phyloP scores from a whole-genome alignment of 2,329 filamentous ascomycete species.

The Xylaria sp. region DNA sequence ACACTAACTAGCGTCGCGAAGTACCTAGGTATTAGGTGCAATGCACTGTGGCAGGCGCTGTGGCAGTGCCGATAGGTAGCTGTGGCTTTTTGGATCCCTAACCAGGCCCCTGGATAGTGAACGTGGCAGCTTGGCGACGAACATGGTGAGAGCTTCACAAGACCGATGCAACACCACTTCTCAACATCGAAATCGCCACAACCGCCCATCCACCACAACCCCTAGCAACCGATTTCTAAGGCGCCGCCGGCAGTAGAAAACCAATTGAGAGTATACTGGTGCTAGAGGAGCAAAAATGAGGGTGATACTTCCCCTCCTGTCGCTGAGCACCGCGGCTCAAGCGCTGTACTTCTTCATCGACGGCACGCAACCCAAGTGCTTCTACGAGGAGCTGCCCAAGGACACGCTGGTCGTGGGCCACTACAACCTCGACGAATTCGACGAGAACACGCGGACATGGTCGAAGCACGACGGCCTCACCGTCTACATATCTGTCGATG shows the following conservation, averaged over 20 bases:
- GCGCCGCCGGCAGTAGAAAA: not conserved
- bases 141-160: slow-evolving; percentile 32
- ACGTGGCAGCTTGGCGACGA: slow-evolving; percentile 36
- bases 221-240: slow-evolving; percentile 15
- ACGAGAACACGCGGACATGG: slow-evolving; percentile 75
- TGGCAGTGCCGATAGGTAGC: not conserved
- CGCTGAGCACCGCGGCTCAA: slow-evolving; percentile 73
- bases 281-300: slow-evolving; percentile 59
- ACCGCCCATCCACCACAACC: slow-evolving; percentile 14
- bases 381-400: slow-evolving; percentile 98
- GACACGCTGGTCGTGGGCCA: slow-evolving; percentile 95
- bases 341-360: slow-evolving; percentile 98
- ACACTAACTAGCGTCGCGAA: no score
- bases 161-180: slow-evolving; percentile 21
- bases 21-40: not conserved
- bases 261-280: slow-evolving; percentile 35
- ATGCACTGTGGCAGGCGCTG: not conserved
- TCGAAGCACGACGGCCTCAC: slow-evolving; percentile 77
- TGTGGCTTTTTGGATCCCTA: slow-evolving; percentile 17
- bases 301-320: slow-evolving; percentile 71
- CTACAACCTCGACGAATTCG: slow-evolving; percentile 87
- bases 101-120: slow-evolving; percentile 25
- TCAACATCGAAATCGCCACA: not conserved
- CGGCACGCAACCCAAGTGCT: slow-evolving; percentile 86
- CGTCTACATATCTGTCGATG: slow-evolving; percentile 91